These are phyloP conservation scores for Agaricus blazei DNA, from an alignment of 768 basidiomycete species.

Conservation along the genomic window DNA sequence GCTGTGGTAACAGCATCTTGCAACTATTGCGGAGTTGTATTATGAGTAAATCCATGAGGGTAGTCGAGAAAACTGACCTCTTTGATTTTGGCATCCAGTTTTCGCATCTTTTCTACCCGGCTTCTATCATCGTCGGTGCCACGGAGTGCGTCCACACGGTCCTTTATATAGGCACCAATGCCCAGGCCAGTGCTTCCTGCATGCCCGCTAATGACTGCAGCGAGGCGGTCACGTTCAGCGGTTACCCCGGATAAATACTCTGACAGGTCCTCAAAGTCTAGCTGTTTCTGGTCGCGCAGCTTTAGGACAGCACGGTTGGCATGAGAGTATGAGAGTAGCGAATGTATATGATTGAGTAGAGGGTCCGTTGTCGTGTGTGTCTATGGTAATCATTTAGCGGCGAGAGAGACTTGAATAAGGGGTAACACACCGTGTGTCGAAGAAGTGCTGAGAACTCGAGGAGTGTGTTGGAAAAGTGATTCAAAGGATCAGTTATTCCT, in stretches of 20 bases:
- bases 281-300: conserved; percentile 95
- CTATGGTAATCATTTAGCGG: conserved; percentile 30
- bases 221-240: conserved; percentile 85
- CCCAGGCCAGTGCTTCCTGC: conserved; percentile 83
- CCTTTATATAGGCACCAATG: conserved; percentile 84
- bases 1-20: conserved; percentile 95
- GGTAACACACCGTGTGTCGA: conserved; percentile 67
- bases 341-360: conserved; percentile 85
- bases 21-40: conserved; percentile 44
- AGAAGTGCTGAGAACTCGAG: conserved; percentile 91
- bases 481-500: conserved; percentile 96
- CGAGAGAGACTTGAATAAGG: background rate
- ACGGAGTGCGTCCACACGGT: conserved; percentile 85
- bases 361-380: conserved; percentile 91
- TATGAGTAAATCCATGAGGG: background rate
- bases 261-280: conserved; percentile 96
- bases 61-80: conserved; percentile 51
- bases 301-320: conserved; percentile 93
- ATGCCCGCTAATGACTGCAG: conserved; percentile 86
- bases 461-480: conserved; percentile 94
- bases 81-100: conserved; percentile 91
- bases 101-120: conserved; percentile 89
- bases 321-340: conserved; percentile 89
- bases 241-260: conserved; percentile 94
- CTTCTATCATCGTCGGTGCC: conserved; percentile 93